phyloP scores from a whole-genome alignment of 176 grass and related monocot genomes.

The Carex parvula region DNA sequence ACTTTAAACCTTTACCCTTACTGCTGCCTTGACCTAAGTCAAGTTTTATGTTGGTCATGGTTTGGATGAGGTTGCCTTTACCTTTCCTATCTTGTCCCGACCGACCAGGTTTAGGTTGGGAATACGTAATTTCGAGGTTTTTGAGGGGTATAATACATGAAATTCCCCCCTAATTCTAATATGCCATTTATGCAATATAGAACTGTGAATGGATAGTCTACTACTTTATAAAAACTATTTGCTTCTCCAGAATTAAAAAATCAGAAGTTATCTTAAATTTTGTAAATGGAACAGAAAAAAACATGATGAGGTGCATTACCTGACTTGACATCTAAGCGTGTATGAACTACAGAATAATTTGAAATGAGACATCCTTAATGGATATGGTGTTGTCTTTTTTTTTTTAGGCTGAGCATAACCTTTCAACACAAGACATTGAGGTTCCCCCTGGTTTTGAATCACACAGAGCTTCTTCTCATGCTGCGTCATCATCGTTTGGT shows the following conservation, averaged over 20 bases:
- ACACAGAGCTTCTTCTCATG: slow-evolving; percentile 23
- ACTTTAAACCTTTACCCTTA: not conserved
- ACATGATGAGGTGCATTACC: not conserved
- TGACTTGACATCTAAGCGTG: not conserved
- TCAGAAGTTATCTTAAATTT: not conserved
- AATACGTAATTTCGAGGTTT: too few species aligned
- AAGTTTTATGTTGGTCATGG: slow-evolving; percentile 14
- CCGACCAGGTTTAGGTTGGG: not conserved
- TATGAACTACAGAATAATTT: not conserved
- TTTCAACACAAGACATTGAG: slow-evolving; percentile 42
- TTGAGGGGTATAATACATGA: too few species aligned
- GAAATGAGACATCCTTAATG: not conserved
- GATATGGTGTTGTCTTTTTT: not conserved
- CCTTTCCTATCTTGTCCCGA: not conserved
- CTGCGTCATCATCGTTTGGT: slow-evolving; percentile 16
- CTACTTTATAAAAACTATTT: not conserved
- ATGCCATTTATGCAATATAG: not conserved
- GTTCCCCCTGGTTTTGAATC: slow-evolving; percentile 84
- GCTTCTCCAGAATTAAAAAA: not conserved
- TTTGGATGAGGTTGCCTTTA: not conserved
- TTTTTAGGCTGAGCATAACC: slow-evolving; percentile 19
- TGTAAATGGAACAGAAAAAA: not conserved
- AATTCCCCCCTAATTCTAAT: not conserved
- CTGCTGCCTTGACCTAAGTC: not conserved
- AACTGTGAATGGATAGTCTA: not conserved